A percentile compares a stretch with the other conserved stretches of the same genome.
phyloP scores from a whole-genome alignment of 805 yeast genomes.

The Komagataella pseudopastoris region DNA sequence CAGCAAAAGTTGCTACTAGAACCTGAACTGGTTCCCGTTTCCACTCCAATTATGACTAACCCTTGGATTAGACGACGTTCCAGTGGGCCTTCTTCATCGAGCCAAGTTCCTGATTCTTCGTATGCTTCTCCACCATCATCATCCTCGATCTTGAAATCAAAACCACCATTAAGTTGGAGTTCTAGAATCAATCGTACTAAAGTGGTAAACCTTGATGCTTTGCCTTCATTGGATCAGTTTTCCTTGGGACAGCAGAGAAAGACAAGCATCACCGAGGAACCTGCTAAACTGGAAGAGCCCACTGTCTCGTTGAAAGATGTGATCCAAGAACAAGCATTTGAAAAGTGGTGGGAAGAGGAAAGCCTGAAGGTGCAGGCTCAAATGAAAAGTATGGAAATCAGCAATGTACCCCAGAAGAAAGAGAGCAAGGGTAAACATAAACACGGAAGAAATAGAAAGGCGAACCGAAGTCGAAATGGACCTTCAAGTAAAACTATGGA shows the following conservation, averaged over 20 bases:
- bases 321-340: conserved; percentile 75
- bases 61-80: background rate
- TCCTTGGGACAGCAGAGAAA: background rate
- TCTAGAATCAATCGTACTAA: background rate
- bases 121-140: conserved; percentile 1
- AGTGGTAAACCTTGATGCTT: background rate
- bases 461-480: background rate
- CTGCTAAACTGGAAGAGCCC: conserved; percentile 15
- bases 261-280: conserved; percentile 15
- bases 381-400: conserved; percentile 7
- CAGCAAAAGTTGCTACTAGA: background rate
- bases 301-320: conserved; percentile 49
- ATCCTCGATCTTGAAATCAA: conserved; percentile 4
- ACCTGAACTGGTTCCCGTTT: background rate
- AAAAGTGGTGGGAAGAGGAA: conserved; percentile 80
- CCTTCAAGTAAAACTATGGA: background rate
- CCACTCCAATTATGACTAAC: background rate
- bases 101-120: background rate
- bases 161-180: conserved; percentile 1
- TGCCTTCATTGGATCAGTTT: background rate
- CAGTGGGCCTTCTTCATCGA: background rate
- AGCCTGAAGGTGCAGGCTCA: conserved; percentile 45
- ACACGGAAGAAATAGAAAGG: background rate
- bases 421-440: background rate
- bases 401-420: background rate